Percentiles rank a stretch among this genome's conserved stretches.
phyloP scores from a whole-genome alignment of 441 rosid species.

The Brassica hybrid region DNA sequence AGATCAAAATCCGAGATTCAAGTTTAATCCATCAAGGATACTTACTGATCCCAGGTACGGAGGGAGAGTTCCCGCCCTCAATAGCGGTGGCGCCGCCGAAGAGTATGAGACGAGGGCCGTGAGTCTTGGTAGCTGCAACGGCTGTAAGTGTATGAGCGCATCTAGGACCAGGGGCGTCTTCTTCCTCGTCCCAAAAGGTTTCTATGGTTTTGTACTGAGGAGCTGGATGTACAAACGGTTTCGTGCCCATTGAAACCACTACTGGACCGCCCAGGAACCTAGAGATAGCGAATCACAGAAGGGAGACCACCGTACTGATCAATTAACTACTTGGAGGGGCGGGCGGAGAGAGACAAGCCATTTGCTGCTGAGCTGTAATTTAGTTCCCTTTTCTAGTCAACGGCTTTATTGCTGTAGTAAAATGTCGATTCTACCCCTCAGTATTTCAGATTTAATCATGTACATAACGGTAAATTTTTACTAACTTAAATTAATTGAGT shows the following conservation, averaged over 20 bases:
- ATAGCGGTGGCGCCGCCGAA: slow-evolving; percentile 99
- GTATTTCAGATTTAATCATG: neutral
- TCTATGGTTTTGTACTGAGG: slow-evolving; percentile 80
- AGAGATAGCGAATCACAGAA: slow-evolving; percentile 16
- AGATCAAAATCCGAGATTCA: slow-evolving; percentile 25
- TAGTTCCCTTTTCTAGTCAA: slow-evolving; percentile 34
- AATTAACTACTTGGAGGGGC: neutral
- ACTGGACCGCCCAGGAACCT: neutral
- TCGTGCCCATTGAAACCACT: slow-evolving; percentile 67
- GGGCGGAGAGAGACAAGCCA: neutral
- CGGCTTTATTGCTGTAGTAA: slow-evolving; percentile 2
- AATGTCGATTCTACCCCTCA: slow-evolving; percentile 26
- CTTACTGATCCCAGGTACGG: slow-evolving; percentile 94
- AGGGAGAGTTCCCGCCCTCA: slow-evolving; percentile 89
- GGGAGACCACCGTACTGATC: slow-evolving; percentile 20
- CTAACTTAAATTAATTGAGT: neutral
- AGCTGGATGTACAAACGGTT: slow-evolving; percentile 85
- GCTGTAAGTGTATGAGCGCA: slow-evolving; percentile 92
- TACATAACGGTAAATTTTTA: neutral
- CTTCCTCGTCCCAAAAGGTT: slow-evolving; percentile 89
- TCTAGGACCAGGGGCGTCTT: slow-evolving; percentile 96
- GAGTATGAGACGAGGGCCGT: slow-evolving; percentile 92
- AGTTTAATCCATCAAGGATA: neutral
- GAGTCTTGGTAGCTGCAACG: slow-evolving; percentile 87
- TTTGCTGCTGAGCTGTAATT: slow-evolving; percentile 31